Conservation (phyloP, 2,329 filamentous ascomycete species). For the Knufia fluminis region DNA sequence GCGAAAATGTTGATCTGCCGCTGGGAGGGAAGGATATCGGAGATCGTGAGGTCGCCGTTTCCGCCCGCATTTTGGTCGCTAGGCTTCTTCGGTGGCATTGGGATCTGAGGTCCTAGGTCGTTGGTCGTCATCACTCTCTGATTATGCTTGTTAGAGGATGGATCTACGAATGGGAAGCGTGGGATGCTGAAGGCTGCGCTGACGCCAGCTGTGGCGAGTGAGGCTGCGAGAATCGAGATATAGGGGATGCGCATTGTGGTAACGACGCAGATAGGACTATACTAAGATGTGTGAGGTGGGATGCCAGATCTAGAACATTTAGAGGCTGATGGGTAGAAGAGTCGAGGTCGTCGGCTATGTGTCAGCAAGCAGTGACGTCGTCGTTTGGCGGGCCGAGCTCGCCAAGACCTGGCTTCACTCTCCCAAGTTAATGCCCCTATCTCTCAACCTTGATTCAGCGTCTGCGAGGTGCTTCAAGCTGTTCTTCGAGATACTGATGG, state of each 20-base stretch:
- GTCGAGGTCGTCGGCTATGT: no score
- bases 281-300: no score
- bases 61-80: conserved; percentile 9
- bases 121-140: not conserved
- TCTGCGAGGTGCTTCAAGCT: no score
- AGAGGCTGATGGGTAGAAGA: no score
- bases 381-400: no score
- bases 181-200: not conserved
- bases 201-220: not conserved
- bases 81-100: not conserved
- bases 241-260: not conserved
- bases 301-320: no score
- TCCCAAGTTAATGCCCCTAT: no score
- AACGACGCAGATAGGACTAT: no score
- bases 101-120: conserved; percentile 14
- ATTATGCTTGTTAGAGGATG: not conserved
- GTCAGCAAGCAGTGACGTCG: no score
- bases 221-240: not conserved
- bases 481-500: no score
- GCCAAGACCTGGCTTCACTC: no score
- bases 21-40: conserved; percentile 73
- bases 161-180: not conserved
- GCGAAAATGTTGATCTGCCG: conserved; percentile 78
- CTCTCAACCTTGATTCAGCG: no score
- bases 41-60: conserved; percentile 53